Percentiles rank a stretch among this genome's conserved stretches.
Conservation (phyloP, 768 basidiomycete genomes). For the Mycena floridula region DNA sequence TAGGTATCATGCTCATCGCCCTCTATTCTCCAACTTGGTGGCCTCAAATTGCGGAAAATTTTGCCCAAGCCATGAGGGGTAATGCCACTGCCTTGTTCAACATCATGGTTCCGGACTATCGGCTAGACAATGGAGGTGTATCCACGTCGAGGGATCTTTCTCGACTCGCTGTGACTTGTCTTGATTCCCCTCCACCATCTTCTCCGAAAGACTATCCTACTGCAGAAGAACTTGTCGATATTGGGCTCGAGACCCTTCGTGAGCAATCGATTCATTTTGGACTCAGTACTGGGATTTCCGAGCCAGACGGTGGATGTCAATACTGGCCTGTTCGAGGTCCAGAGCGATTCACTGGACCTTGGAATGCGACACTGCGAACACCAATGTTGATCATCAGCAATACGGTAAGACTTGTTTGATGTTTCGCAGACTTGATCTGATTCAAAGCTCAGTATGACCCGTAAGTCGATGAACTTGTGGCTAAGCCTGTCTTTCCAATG, state of each 20-base stretch:
- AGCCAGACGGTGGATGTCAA: slow-evolving; percentile 18
- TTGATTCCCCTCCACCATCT: slow-evolving; percentile 16
- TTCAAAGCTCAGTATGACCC: slow-evolving; percentile 1
- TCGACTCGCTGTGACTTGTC: slow-evolving; percentile 16
- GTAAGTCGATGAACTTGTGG: not conserved
- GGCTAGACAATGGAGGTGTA: too few species aligned
- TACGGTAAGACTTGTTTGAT: slow-evolving; percentile 12
- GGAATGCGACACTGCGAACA: slow-evolving; percentile 19
- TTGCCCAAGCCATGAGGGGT: slow-evolving; percentile 13
- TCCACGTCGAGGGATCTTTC: slow-evolving; percentile 7
- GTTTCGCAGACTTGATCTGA: not conserved
- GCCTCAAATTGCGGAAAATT: slow-evolving; percentile 9
- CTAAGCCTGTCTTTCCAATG: not conserved
- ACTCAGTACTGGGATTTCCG: slow-evolving; percentile 10
- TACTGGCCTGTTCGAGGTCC: slow-evolving; percentile 17
- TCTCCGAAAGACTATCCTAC: slow-evolving; percentile 3
- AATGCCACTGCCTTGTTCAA: slow-evolving; percentile 16
- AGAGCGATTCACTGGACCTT: slow-evolving; percentile 20
- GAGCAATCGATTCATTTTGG: slow-evolving; percentile 18
- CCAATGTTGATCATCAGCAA: slow-evolving; percentile 23
- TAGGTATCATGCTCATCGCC: slow-evolving; percentile 9
- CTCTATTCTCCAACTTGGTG: slow-evolving; percentile 14
- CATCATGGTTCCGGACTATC: slow-evolving; percentile 2
- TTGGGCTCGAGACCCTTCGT: slow-evolving; percentile 4
- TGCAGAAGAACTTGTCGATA: slow-evolving; percentile 8